phyloP scores from a whole-genome alignment of 495 filamentous ascomycete genomes.

The Aspergillus biplanus region DNA sequence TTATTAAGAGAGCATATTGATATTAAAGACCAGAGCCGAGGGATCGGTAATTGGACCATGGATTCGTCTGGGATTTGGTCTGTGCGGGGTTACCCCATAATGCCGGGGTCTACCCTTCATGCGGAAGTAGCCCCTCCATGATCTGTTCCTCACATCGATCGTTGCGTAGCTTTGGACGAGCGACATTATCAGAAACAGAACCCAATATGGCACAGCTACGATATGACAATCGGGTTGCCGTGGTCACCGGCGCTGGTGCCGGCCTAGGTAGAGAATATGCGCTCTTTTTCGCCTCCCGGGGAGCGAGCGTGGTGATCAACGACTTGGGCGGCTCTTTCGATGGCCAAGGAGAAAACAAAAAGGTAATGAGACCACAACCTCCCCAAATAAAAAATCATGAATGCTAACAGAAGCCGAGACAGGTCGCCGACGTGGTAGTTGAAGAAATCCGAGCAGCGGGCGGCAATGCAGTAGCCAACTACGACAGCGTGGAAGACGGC shows the following conservation, averaged over 20 bases:
- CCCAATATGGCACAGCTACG: no score
- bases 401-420: not conserved
- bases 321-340: constrained; percentile 94
- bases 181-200: no score
- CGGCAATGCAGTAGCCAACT: constrained; percentile 97
- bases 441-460: constrained; percentile 90
- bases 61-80: no score
- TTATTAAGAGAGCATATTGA: no score
- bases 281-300: constrained; percentile 86
- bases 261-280: constrained; percentile 93
- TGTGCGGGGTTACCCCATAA: no score
- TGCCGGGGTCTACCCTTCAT: no score
- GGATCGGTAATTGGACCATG: no score
- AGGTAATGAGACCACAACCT: constrained; percentile 55
- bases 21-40: no score
- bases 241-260: constrained; percentile 95
- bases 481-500: constrained; percentile 94
- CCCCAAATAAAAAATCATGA: not conserved
- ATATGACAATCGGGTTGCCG: constrained; percentile 94
- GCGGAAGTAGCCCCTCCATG: no score
- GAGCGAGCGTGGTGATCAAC: constrained; percentile 97
- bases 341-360: constrained; percentile 86
- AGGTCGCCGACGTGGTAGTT: constrained; percentile 96
- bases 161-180: no score
- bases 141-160: no score